Evolutionary conservation across 2,329 filamentous ascomycete species (phyloP).

Genomic region (Cladophialophora carrionii): DNA sequence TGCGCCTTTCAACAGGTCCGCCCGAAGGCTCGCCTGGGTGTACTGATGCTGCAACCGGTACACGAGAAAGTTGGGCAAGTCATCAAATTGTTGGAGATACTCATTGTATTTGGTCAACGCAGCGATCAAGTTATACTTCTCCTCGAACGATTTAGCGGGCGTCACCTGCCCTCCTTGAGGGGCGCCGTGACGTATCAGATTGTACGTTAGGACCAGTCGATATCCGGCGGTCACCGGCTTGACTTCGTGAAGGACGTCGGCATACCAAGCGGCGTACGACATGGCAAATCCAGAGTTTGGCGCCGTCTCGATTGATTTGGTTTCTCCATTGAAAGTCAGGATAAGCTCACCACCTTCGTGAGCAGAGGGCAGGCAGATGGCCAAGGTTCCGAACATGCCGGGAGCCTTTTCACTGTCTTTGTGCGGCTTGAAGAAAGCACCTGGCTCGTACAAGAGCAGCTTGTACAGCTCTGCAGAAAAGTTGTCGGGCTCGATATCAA

Average conservation of each 20-base stretch:
- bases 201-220: conserved; percentile 59
- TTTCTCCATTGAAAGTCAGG: conserved; percentile 46
- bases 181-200: conserved; percentile 48
- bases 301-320: conserved; percentile 42
- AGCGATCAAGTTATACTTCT: conserved; percentile 3
- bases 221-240: conserved; percentile 53
- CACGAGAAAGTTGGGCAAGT: conserved; percentile 32
- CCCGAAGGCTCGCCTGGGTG: conserved; percentile 35
- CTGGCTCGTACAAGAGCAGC: conserved; percentile 56
- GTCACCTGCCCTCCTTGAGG: not conserved
- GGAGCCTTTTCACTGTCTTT: conserved; percentile 54
- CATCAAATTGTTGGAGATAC: not conserved
- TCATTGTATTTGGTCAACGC: conserved; percentile 12
- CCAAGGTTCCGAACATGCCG: conserved; percentile 57
- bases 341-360: conserved; percentile 55
- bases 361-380: conserved; percentile 54
- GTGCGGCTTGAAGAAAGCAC: conserved; percentile 55
- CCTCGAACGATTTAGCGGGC: not conserved
- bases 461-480: conserved; percentile 51
- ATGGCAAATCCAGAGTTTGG: conserved; percentile 40
- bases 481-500: conserved; percentile 37
- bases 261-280: conserved; percentile 50
- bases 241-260: conserved; percentile 59
- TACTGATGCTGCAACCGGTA: conserved; percentile 40
- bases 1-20: conserved; percentile 37